A percentile compares a stretch with the other conserved stretches of the same genome.
phyloP scores from a whole-genome alignment of 306 rosid species.

The Dryas alaskensis region DNA sequence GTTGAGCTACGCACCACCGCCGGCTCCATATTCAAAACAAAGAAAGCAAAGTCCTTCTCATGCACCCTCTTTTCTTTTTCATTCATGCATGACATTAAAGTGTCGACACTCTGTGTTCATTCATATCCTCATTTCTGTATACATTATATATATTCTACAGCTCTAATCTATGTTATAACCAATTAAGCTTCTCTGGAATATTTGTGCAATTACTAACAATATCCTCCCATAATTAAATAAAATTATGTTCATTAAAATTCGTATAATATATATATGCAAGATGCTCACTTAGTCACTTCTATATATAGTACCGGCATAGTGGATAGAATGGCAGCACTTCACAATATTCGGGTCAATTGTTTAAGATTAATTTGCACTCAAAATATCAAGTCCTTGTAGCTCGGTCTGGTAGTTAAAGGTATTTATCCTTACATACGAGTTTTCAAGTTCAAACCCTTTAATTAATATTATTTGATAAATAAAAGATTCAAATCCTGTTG shows the following conservation, averaged over 20 bases:
- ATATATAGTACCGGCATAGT: too few relatives aligned
- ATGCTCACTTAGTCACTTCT: too few relatives aligned
- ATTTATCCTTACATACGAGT: too few relatives aligned
- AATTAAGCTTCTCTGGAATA: not conserved
- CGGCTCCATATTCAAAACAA: not conserved
- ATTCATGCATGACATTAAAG: not conserved
- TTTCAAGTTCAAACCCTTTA: too few relatives aligned
- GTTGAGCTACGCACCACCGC: not conserved
- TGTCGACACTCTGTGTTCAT: constrained; percentile 32
- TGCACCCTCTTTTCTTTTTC: too few relatives aligned
- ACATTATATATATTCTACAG: not conserved
- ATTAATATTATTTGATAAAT: too few relatives aligned
- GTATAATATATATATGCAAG: too few relatives aligned
- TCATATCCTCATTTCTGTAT: not conserved
- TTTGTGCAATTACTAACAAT: not conserved
- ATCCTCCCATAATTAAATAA: too few relatives aligned
- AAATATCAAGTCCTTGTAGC: not conserved
- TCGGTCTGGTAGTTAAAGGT: too few relatives aligned
- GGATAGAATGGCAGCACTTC: too few relatives aligned
- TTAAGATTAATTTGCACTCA: not conserved
- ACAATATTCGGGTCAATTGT: not conserved
- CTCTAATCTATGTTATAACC: not conserved
- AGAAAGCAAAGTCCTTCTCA: not conserved
- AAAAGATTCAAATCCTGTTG: too few relatives aligned
- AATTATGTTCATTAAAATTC: too few relatives aligned